Base-by-base conservation (phyloP, 164 flowering plant genomes). In the Vitis labrusca region DNA sequence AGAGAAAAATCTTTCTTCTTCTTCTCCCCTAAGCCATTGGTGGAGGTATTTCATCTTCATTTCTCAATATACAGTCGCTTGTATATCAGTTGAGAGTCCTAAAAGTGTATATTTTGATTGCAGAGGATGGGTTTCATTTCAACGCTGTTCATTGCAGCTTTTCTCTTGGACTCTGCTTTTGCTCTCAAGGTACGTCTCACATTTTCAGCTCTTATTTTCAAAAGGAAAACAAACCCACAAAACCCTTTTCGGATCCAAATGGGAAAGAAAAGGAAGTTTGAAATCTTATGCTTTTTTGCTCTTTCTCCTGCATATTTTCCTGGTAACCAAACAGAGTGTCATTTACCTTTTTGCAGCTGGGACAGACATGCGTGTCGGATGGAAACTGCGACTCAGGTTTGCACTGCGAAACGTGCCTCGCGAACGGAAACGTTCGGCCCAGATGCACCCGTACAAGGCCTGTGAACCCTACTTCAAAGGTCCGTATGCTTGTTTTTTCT, bases 371-470 rank as follows among this genome's bases (percentile, higher is more conserved):
- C 61, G 72, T 72, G 0, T 61, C 59, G 49, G 68, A 88, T 71
- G 72, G 75, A 2, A 83, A 81, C 80, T 93, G 98, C 66, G 89
- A 84, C 73, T 9, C 82, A 1, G 99, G 99, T 0, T 64, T 92
- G 62, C 96, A 90, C 73, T 93, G 99, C 76, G 91, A 89, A 66
- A 84, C 94, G 1, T 93, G 98, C 67, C 4, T 81, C 0, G 90
- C 97, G 1, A 78, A 87, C 60, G 87, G 88, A 16, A 87, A 85
- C 50, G 50, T 82, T 17, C 85, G 89, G 23, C 91, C 92, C 0
- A 80, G 93, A 51, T 95, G 99, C 73, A 90, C 97, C 70, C 81
- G 97, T 32, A 69, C 80, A 29, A 84, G 80, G 55, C 93, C 99
- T 9, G 0, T 81, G 8, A 81, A 53, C 67, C 97, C 99, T 9